These are phyloP conservation scores for Dianthus caryophyllus DNA, from an alignment of 148 eudicot genomes.

Conservation along the genomic window DNA sequence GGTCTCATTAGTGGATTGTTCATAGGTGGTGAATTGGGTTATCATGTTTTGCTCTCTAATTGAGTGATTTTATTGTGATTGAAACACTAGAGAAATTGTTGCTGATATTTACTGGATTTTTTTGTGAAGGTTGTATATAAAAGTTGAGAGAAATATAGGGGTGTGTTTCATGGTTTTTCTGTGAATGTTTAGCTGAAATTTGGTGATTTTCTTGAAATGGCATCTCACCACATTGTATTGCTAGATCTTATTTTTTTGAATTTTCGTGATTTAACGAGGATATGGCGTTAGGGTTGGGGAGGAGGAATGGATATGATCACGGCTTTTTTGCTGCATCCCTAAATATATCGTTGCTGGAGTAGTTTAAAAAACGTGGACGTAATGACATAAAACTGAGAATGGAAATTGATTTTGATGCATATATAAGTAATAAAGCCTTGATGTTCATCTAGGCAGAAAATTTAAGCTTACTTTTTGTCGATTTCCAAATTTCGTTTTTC, in stretches of 20 bases:
- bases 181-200: background rate
- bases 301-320: background rate
- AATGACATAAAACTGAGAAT: background rate
- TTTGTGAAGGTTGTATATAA: background rate
- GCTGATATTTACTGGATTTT: background rate
- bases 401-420: background rate
- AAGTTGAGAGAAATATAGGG: background rate
- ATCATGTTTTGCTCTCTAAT: no score
- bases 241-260: background rate
- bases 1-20: background rate
- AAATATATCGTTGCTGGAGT: background rate
- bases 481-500: background rate
- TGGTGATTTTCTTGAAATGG: background rate
- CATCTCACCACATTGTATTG: background rate
- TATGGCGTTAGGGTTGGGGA: background rate
- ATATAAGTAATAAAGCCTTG: background rate
- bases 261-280: background rate
- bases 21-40: background rate
- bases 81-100: background rate
- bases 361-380: background rate
- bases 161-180: background rate
- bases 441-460: background rate
- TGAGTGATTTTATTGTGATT: background rate
- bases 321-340: background rate
- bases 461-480: background rate